Evolutionary conservation across 495 filamentous ascomycete genomes (phyloP).

Genomic region (Podospora tetraspora): DNA sequence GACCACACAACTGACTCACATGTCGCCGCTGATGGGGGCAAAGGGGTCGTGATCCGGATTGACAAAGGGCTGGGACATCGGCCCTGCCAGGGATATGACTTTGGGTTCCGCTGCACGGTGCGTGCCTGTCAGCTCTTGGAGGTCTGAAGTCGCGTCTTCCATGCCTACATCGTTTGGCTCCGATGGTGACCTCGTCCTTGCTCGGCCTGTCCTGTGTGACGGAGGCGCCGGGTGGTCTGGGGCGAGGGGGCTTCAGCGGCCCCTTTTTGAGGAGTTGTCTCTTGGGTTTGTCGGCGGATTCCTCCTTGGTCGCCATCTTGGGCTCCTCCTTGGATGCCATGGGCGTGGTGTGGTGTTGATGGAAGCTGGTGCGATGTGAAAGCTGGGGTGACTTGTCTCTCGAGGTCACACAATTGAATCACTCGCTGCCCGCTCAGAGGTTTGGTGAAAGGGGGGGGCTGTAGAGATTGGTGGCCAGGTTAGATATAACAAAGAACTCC

Average conservation of each 20-base stretch:
- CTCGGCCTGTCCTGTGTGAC: background rate
- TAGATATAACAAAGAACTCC: background rate
- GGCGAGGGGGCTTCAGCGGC: background rate
- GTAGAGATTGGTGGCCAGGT: background rate
- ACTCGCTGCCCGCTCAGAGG: too few relatives aligned
- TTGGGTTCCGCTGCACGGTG: background rate
- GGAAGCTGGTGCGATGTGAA: background rate
- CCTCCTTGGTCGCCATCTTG: background rate
- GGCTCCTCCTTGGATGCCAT: background rate
- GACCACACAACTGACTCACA: constrained; percentile 2
- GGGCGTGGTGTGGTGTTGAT: background rate
- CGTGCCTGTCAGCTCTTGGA: background rate
- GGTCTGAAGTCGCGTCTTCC: background rate
- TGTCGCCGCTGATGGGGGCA: background rate
- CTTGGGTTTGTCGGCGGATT: background rate
- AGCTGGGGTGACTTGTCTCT: too few relatives aligned
- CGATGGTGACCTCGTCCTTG: background rate
- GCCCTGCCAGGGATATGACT: background rate
- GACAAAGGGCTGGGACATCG: constrained; percentile 21
- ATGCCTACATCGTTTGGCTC: background rate
- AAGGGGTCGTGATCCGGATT: constrained; percentile 15
- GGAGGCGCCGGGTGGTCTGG: background rate
- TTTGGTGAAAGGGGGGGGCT: too few relatives aligned
- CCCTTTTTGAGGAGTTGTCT: background rate
- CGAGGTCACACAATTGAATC: too few relatives aligned